phyloP scores from a whole-genome alignment of 805 yeast genomes.

The Candida caryicola region DNA sequence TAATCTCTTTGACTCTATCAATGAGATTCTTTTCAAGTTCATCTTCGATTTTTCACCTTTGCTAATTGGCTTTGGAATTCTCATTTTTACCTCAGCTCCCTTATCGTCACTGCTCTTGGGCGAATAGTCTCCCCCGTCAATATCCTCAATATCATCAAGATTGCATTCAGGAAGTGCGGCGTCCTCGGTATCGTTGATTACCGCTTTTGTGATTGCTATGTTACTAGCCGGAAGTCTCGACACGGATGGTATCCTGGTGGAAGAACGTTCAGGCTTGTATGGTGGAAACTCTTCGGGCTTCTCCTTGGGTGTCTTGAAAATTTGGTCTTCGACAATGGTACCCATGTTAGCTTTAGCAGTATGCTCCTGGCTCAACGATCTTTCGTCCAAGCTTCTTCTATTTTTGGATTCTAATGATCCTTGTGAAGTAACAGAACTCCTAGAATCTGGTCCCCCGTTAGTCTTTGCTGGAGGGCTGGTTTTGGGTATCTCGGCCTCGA shows the following conservation, averaged over 20 bases:
- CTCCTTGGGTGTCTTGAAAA: conserved; percentile 3
- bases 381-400: background rate
- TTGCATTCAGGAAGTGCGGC: conserved; percentile 11
- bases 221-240: background rate
- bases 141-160: conserved; percentile 6
- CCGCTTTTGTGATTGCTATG: background rate
- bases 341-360: background rate
- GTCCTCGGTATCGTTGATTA: conserved; percentile 5
- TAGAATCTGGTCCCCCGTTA: background rate
- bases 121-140: background rate
- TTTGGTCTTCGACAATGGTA: background rate
- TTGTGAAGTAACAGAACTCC: background rate
- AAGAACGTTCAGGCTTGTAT: background rate
- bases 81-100: conserved; percentile 2
- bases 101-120: background rate
- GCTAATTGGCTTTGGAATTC: conserved; percentile 6
- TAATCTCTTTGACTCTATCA: conserved; percentile 5
- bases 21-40: conserved; percentile 7
- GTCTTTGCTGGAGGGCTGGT: background rate
- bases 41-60: conserved; percentile 1
- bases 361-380: background rate
- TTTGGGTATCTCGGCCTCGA: background rate
- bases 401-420: background rate
- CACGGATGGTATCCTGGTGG: background rate
- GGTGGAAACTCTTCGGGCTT: background rate